A percentile compares a stretch with the other conserved stretches of the same genome.
Evolutionary conservation across 805 yeast genomes (phyloP).

Genomic region (Candida coleopterorum): DNA sequence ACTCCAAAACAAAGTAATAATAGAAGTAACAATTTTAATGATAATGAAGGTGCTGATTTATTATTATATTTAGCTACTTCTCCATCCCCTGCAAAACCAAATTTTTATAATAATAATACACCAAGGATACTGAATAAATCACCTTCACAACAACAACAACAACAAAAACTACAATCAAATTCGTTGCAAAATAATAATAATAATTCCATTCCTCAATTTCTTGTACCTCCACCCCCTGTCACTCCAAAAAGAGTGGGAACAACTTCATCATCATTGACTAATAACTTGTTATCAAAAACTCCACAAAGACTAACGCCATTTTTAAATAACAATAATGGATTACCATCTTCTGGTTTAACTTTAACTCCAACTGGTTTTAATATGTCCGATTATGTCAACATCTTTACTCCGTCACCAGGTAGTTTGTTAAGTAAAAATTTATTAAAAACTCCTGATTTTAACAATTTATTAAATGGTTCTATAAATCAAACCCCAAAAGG

Average conservation of each 20-base stretch:
- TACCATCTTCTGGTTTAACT: slow-evolving; percentile 40
- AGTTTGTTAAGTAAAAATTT: slow-evolving; percentile 21
- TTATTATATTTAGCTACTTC: slow-evolving; percentile 80
- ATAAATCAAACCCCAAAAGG: slow-evolving; percentile 9
- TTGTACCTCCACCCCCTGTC: slow-evolving; percentile 40
- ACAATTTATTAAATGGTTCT: slow-evolving; percentile 21
- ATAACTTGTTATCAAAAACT: slow-evolving; percentile 20
- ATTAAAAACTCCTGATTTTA: slow-evolving; percentile 39
- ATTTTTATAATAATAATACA: slow-evolving; percentile 21
- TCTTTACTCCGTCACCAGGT: slow-evolving; percentile 69
- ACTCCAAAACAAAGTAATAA: slow-evolving; percentile 35
- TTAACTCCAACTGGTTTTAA: slow-evolving; percentile 67
- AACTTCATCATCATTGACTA: slow-evolving; percentile 3
- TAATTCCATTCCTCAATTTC: slow-evolving; percentile 12
- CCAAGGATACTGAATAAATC: slow-evolving; percentile 18
- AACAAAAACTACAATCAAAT: background rate
- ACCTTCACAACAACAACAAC: slow-evolving; percentile 6
- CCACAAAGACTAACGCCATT: slow-evolving; percentile 42
- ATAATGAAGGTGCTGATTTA: slow-evolving; percentile 74
- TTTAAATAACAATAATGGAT: slow-evolving; percentile 24
- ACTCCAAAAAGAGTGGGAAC: slow-evolving; percentile 34
- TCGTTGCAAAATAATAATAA: background rate
- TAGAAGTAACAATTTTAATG: slow-evolving; percentile 21
- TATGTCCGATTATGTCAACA: slow-evolving; percentile 76
- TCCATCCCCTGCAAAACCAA: slow-evolving; percentile 59